phyloP scores from a whole-genome alignment of 2,329 filamentous ascomycete genomes.

The Microdochium paspali region DNA sequence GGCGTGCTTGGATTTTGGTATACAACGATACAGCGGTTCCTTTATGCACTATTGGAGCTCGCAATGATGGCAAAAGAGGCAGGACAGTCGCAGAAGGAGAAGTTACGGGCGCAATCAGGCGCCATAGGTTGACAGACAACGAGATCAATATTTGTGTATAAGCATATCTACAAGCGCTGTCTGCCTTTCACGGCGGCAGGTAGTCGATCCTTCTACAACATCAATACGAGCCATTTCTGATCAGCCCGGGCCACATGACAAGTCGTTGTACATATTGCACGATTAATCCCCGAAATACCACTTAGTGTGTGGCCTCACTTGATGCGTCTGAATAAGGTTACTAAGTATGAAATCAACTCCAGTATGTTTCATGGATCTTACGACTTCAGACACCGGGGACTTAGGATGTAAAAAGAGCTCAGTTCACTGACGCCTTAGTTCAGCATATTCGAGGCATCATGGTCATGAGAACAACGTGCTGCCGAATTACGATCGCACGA shows the following conservation, averaged over 20 bases:
- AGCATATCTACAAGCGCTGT: neutral
- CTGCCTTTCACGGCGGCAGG: neutral
- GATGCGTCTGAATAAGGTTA: no score
- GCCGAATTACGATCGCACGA: no score
- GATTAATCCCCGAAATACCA: no score
- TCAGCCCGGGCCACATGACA: neutral
- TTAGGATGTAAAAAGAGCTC: no score
- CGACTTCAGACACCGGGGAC: no score
- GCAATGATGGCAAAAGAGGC: neutral
- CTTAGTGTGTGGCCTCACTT: no score
- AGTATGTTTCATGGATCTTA: no score
- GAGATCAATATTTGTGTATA: neutral
- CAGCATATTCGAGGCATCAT: no score
- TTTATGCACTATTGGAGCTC: neutral
- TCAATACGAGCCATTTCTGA: neutral
- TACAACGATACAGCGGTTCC: neutral
- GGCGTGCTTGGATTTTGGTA: conserved; percentile 1
- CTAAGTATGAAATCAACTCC: no score
- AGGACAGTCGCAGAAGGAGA: neutral
- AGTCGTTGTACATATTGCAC: no score
- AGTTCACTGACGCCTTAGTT: no score
- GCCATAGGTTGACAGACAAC: neutral
- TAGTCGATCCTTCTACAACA: neutral
- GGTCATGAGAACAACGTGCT: no score
- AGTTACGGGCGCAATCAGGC: neutral